A percentile compares a stretch with the other conserved stretches of the same genome.
phyloP scores from a whole-genome alignment of 83 land plant species.

The Diphasiastrum complanatum region DNA sequence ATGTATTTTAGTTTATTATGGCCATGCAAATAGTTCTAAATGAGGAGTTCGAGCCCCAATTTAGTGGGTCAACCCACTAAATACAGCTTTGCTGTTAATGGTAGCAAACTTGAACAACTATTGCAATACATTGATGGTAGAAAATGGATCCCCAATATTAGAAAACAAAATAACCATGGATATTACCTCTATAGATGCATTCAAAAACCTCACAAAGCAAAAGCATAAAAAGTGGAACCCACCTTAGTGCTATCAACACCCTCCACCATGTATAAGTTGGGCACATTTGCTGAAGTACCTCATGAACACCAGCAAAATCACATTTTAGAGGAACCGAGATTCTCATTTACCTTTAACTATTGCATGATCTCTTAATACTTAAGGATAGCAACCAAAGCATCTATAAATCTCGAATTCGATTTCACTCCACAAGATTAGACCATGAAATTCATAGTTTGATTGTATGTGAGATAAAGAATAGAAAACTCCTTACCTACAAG shows the following conservation, averaged over 20 bases:
- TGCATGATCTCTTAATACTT: background rate
- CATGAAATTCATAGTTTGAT: background rate
- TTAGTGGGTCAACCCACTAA: too few relatives aligned
- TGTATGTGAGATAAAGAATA: background rate
- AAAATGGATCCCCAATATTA: too few relatives aligned
- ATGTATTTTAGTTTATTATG: too few relatives aligned
- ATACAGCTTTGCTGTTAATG: too few relatives aligned
- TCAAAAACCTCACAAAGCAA: background rate
- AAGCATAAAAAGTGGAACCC: background rate
- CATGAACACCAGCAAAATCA: background rate
- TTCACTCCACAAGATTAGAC: too few relatives aligned
- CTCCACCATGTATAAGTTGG: slow-evolving; percentile 72
- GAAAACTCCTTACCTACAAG: slow-evolving; percentile 60
- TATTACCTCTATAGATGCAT: too few relatives aligned
- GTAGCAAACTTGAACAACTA: too few relatives aligned
- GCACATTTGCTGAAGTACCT: slow-evolving; percentile 50
- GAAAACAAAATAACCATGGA: too few relatives aligned
- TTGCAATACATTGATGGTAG: too few relatives aligned
- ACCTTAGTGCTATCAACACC: slow-evolving; percentile 72
- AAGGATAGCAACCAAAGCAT: background rate
- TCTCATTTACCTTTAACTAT: background rate
- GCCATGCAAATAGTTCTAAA: too few relatives aligned
- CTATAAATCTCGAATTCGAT: too few relatives aligned
- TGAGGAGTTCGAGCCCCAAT: too few relatives aligned
- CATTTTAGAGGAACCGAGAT: background rate